Base-by-base conservation (phyloP, 1,139 yeast species). In the Casaregolazyma lundiana region DNA sequence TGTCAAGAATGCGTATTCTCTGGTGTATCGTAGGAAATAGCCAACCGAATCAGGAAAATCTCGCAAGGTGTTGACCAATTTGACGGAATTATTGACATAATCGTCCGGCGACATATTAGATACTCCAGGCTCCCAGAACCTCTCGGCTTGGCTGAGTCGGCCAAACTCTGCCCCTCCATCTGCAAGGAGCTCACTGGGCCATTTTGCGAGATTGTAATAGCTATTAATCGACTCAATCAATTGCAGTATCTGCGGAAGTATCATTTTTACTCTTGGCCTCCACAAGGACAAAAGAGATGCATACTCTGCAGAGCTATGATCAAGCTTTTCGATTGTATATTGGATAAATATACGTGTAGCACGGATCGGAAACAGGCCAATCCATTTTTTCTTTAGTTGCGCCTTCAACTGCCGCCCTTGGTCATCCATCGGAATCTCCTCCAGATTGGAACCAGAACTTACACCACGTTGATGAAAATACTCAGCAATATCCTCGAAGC, bases 31-130 rank as follows among this genome's bases (percentile, higher is more conserved):
- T 16, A 94, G 83, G 58, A 89, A 85, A 64, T 92, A 97, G 13
- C 98, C 98, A n/a, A 92, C 95, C 3, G 96, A 85, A 64, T 94
- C 98, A 0, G 98, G 97, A 71, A 94, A 92, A 67, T 94, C 98
- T 55, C 97, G 75, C 50, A 92, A 69, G 0, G 97, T 89, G 53
- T 85, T 85, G 69, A 95, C 88, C 0, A 98, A 97, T 59, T 84
- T 87, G 49, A 89, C 96, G 58, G 83, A 89, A 60, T 94, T 97
- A 63, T 88, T 96, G 51, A 92, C 84, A 59, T 94, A 94, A 37
- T 95, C 90, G 62, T 94, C 98, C 57, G 88, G 84, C 6, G 96
- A 83, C 65, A 92, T 95, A 49, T 87, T 86, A 1, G 96, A 87
- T 17, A 95, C 95, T 15, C 98, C 98, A 53, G 90, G 95, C 62